Conservation (phyloP, 1,139 yeast species). For the Pichia sp. region DNA sequence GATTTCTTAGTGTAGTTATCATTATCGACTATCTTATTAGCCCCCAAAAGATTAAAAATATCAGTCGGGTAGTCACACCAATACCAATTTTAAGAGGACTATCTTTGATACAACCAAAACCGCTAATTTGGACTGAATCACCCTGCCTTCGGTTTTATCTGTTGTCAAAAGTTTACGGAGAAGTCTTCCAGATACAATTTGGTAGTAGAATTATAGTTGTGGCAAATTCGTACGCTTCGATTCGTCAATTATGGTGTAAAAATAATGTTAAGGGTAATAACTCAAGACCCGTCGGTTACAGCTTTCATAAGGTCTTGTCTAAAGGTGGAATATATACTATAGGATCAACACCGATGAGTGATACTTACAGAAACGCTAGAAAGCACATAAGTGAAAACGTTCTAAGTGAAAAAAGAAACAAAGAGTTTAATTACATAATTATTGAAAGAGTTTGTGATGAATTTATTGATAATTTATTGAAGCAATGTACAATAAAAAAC, state of each 20-base stretch:
- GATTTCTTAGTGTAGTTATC: no score
- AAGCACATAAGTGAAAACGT: conserved; percentile 47
- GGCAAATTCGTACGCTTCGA: conserved; percentile 55
- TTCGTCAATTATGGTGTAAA: conserved; percentile 44
- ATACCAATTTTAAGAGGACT: conserved; percentile 26
- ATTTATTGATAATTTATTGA: conserved; percentile 22
- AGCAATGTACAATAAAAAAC: background rate
- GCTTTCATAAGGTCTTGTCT: conserved; percentile 64
- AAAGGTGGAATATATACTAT: conserved; percentile 49
- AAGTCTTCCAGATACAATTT: conserved; percentile 55
- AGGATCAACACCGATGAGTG: conserved; percentile 70
- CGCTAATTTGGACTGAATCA: conserved; percentile 14
- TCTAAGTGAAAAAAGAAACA: conserved; percentile 33
- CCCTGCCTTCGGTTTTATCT: conserved; percentile 44
- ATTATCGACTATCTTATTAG: background rate
- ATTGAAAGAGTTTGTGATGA: conserved; percentile 40
- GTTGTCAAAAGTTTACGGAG: conserved; percentile 42
- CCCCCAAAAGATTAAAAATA: conserved; percentile 19
- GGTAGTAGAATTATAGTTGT: conserved; percentile 54
- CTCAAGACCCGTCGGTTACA: conserved; percentile 60
- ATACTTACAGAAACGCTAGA: conserved; percentile 44
- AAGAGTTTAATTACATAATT: conserved; percentile 29
- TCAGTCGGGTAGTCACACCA: conserved; percentile 16
- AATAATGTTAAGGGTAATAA: conserved; percentile 46
- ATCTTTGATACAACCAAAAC: conserved; percentile 21